Evolutionary conservation across 345 rosid species (phyloP).

Genomic region (Pistacia atlantica): DNA sequence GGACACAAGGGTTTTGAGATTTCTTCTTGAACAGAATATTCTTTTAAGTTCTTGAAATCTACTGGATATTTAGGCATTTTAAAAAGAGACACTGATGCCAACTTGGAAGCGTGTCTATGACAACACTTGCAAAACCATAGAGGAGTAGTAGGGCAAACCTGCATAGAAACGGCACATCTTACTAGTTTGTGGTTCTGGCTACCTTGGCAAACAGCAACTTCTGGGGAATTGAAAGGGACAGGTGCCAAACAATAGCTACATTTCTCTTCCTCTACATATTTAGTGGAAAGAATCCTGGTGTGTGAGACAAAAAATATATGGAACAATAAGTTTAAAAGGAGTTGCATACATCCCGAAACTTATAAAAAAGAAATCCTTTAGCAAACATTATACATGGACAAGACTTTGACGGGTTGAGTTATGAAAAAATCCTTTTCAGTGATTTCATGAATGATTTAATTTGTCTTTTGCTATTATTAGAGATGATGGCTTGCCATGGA

Average conservation of each 20-base stretch:
- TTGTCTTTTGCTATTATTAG: conserved; percentile 1
- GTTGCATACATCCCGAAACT: background rate
- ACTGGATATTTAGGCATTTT: conserved; percentile 47
- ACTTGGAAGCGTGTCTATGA: conserved; percentile 48
- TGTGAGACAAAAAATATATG: background rate
- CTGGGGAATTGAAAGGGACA: conserved; percentile 70
- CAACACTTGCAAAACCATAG: conserved; percentile 91
- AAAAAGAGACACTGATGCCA: conserved; percentile 59
- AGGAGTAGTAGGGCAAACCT: conserved; percentile 72
- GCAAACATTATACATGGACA: background rate
- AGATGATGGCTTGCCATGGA: background rate
- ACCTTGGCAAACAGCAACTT: conserved; percentile 59
- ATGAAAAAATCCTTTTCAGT: background rate
- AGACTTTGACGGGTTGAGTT: background rate
- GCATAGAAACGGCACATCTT: conserved; percentile 79
- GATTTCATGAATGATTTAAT: background rate
- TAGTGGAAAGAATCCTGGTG: conserved; percentile 33
- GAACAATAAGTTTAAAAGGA: background rate
- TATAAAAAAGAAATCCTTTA: background rate
- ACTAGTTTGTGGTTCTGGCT: conserved; percentile 57
- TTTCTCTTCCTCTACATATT: conserved; percentile 52
- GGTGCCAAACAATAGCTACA: conserved; percentile 66
- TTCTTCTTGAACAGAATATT: conserved; percentile 26
- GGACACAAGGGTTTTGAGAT: conserved; percentile 63
- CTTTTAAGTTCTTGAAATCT: conserved; percentile 35